Evolutionary conservation across 805 yeast species (phyloP).

Genomic region (Candida germanica): DNA sequence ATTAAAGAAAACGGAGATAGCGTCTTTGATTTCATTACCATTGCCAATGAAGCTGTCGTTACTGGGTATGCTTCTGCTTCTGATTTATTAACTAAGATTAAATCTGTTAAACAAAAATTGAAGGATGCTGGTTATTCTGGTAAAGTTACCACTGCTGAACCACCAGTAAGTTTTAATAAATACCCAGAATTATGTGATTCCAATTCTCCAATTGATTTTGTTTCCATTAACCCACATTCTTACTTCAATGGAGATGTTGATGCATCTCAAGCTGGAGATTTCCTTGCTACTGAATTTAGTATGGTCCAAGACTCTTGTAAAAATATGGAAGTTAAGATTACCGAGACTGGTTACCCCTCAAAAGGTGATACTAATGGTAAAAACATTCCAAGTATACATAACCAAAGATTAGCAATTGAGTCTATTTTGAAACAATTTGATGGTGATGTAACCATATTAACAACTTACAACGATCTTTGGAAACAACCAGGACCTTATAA

Average conservation of each 20-base stretch:
- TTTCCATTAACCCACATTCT: conserved; percentile 84
- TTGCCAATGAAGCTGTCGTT: conserved; percentile 86
- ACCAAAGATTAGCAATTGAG: conserved; percentile 69
- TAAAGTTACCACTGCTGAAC: conserved; percentile 78
- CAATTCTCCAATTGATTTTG: conserved; percentile 67
- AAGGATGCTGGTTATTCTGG: conserved; percentile 74
- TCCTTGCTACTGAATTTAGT: conserved; percentile 59
- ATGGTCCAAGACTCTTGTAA: conserved; percentile 57
- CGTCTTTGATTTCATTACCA: conserved; percentile 69
- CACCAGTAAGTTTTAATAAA: conserved; percentile 68
- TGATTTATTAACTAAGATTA: conserved; percentile 64
- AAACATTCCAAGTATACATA: conserved; percentile 66
- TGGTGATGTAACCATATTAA: conserved; percentile 64
- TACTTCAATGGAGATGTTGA: conserved; percentile 65
- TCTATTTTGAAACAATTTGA: conserved; percentile 58
- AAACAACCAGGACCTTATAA: conserved; percentile 79
- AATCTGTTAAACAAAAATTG: conserved; percentile 58
- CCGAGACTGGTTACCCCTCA: conserved; percentile 91
- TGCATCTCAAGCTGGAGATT: conserved; percentile 70
- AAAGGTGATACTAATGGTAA: conserved; percentile 68
- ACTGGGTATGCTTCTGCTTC: conserved; percentile 57
- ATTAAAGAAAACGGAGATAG: conserved; percentile 59
- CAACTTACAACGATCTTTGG: conserved; percentile 86
- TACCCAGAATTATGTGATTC: conserved; percentile 65
- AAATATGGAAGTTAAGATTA: conserved; percentile 52